phyloP scores from a whole-genome alignment of 2,329 filamentous ascomycete genomes.

The Zymoseptoria passerinii region DNA sequence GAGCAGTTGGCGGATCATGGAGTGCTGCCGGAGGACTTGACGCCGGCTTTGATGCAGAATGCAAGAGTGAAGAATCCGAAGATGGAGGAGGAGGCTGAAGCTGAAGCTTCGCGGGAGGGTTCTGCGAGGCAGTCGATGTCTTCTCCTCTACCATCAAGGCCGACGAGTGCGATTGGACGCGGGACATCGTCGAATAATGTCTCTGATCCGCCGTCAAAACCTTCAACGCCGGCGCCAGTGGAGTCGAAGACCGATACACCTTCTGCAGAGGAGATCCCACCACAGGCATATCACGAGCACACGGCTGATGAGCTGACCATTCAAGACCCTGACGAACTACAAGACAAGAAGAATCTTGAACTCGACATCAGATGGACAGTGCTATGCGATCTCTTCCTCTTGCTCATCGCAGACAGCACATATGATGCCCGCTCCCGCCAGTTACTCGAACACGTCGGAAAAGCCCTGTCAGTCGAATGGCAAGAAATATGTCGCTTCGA shows the following conservation, averaged over 20 bases:
- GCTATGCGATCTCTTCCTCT: slow-evolving; percentile 86
- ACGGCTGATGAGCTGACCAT: slow-evolving; percentile 69
- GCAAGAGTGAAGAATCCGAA: slow-evolving; percentile 80
- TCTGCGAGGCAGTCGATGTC: slow-evolving; percentile 28
- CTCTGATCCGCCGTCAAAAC: slow-evolving; percentile 13
- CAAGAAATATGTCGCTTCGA: slow-evolving; percentile 94
- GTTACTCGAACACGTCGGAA: slow-evolving; percentile 74
- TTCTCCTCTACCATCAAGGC: slow-evolving; percentile 13
- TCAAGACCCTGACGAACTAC: slow-evolving; percentile 72
- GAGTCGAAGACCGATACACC: slow-evolving; percentile 5
- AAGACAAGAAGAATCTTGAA: slow-evolving; percentile 74
- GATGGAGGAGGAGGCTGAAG: slow-evolving; percentile 7
- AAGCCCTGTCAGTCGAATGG: slow-evolving; percentile 74
- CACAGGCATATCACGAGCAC: slow-evolving; percentile 51
- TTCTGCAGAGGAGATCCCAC: slow-evolving; percentile 19
- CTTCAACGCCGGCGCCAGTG: slow-evolving; percentile 30
- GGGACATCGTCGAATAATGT: slow-evolving; percentile 11
- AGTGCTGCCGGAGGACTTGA: slow-evolving; percentile 74
- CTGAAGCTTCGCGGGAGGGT: slow-evolving; percentile 11
- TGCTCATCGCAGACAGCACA: slow-evolving; percentile 89
- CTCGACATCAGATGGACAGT: slow-evolving; percentile 97
- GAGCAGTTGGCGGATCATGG: slow-evolving; percentile 92
- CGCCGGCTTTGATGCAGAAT: slow-evolving; percentile 81
- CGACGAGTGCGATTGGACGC: slow-evolving; percentile 14
- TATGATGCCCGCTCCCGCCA: slow-evolving; percentile 85